Base-by-base conservation (phyloP, 225 moss, liverwort and hornwort genomes). In the Takakia lepidozioides region DNA sequence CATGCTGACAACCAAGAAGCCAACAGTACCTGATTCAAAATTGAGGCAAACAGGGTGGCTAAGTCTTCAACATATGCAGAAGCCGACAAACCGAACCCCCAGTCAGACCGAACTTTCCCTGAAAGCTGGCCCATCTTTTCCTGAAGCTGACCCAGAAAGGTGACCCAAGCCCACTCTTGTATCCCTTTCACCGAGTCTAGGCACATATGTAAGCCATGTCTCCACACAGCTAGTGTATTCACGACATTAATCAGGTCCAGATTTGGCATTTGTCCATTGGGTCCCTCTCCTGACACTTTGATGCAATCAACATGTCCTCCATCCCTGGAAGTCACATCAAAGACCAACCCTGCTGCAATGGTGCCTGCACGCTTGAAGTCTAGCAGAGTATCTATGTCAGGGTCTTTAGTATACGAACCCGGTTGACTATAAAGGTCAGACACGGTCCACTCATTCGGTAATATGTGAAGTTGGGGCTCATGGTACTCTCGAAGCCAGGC, bases 181-280 rank as follows among this genome's bases (percentile, higher is more conserved):
- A 98, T 8, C 34, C 58, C 55, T 47, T 64, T 51, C 18, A 91
- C 55, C 44, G 62, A 58, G 19, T 87, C 85, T 38, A 98, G 63
- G 43, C 69, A 67, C 46, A 98, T 27, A 42, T 49, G 75, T 58
- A 91, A 49, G 43, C 52, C 52, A 47, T 87, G 90, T 52, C 98
- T 78, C 78, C 91, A 83, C 25, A 65, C 83, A 39, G 91, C 78
- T 50, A 98, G 75, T 11, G 85, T 77, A 40, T 76, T 85, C 5
- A 85, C 66, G 16, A 98, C 65, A 58, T 98, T 98, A 49, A 87
- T 72, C 19, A 91, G 74, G 64, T 98, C 91, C 61, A 98, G 69
- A 61, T 98, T 98, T 49, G 87, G 83, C 91, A 98, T 87, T 64
- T 98, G 90, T 29, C 95, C 95, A 62, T 91, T 98, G n/a, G 90